phyloP scores from a whole-genome alignment of 352 stramenopile species.

The Plasmopara muralis region DNA sequence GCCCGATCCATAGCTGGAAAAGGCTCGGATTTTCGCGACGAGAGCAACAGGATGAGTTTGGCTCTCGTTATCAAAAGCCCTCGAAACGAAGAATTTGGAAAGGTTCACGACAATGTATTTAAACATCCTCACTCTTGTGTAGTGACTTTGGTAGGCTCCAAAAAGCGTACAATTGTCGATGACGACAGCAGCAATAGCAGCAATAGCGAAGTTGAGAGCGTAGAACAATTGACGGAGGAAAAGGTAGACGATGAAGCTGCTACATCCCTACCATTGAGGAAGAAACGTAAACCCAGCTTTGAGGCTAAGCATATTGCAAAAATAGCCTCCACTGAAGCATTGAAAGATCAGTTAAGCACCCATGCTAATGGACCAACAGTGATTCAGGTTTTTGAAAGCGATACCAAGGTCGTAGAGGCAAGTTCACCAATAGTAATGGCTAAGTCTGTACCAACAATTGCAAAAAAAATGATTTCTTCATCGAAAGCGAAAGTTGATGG shows the following conservation, averaged over 20 bases:
- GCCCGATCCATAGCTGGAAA: not conserved
- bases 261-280: conserved; percentile 8
- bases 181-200: conserved; percentile 52
- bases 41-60: conserved; percentile 1
- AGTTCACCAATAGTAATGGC: not conserved
- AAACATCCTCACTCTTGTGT: conserved; percentile 14
- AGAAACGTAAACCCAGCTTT: conserved; percentile 17
- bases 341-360: not conserved
- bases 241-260: not conserved
- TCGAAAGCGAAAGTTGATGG: conserved; percentile 3
- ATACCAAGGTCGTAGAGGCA: conserved; percentile 2
- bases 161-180: conserved; percentile 59
- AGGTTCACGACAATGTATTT: conserved; percentile 20
- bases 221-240: conserved; percentile 4
- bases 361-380: conserved; percentile 5
- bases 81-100: conserved; percentile 6
- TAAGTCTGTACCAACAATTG: conserved; percentile 3
- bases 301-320: conserved; percentile 3
- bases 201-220: conserved; percentile 26
- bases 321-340: conserved; percentile 1
- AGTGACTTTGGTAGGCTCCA: conserved; percentile 24
- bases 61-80: not conserved
- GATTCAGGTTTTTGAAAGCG: conserved; percentile 1
- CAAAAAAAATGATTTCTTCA: not conserved
- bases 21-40: not conserved